Conservation (phyloP, 192 early-diverging fungal genomes). For the Chytriomyces sp. region DNA sequence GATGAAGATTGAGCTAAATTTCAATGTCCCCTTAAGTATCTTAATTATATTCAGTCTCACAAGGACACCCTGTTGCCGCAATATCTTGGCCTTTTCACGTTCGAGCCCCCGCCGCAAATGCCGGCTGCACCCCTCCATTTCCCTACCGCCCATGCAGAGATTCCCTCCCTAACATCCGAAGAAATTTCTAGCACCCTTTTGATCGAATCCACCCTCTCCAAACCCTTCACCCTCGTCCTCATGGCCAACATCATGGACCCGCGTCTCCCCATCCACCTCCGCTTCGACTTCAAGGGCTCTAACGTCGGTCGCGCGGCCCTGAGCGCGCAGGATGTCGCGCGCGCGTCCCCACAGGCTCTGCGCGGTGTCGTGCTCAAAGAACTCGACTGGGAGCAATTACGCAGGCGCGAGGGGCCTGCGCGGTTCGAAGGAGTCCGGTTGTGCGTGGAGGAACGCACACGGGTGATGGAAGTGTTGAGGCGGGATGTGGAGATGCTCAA, state of each 20-base stretch:
- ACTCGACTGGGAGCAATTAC: conserved; percentile 41
- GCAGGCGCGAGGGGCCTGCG: conserved; percentile 5
- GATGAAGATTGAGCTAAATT: neutral
- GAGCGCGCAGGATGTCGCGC: too few relatives aligned
- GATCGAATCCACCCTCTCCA: neutral
- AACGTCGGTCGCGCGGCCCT: conserved; percentile 39
- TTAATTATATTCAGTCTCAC: conserved; percentile 24
- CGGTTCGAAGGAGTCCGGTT: conserved; percentile 27
- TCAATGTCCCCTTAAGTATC: conserved; percentile 31
- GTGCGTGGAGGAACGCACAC: neutral
- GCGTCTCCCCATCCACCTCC: conserved; percentile 13
- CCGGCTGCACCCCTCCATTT: neutral
- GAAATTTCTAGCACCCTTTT: neutral
- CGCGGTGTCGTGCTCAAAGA: conserved; percentile 54
- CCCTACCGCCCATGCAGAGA: neutral
- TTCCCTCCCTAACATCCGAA: neutral
- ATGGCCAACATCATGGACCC: conserved; percentile 47
- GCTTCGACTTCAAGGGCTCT: conserved; percentile 49
- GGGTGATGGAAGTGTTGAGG: conserved; percentile 32
- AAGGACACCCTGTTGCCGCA: conserved; percentile 41
- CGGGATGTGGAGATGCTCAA: conserved; percentile 41
- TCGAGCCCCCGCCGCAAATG: conserved; percentile 31
- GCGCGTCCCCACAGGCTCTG: too few relatives aligned
- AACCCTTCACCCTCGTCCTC: conserved; percentile 40
- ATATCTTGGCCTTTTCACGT: conserved; percentile 47